Base-by-base conservation (phyloP, 106 monocot genomes). In the Allium sativum region DNA sequence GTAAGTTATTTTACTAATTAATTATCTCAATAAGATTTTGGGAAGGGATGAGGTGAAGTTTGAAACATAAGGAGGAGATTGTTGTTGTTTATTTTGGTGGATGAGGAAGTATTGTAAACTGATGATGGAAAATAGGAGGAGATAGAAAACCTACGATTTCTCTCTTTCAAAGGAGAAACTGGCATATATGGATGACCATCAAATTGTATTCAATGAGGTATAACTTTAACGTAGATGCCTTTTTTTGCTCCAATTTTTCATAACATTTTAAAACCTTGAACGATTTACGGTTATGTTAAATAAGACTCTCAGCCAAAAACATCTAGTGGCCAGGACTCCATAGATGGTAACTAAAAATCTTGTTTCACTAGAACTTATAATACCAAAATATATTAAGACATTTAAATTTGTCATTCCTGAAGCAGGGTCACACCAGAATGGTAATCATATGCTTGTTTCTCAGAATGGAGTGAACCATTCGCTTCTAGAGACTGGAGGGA, bases 271-370 rank as follows among this genome's bases (percentile, higher is more conserved):
- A 6, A 15, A 50, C 15, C 15, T 11, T 12, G 6, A 50, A 15
- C 48, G 11, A 15, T 50, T 11, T 50, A 50, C 11, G 2, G 8
- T 12, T 50, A 12, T 50, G 48, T 50, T 15, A 50, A 50, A 50
- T 50, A 94, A 89, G 89, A 94, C 58, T 89, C 89, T 55, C 83
- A 77, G 67, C 71, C 68, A 56, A 89, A 89, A 70, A 51, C 65
- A 20, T 68, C 57, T 69, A 68, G 55, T 43, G 79, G 67, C 15
- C 80, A 81, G 64, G 86, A 75, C 44, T 76, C 82, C 53, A 54
- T 61, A 71, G 80, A 78, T 61, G 93, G 93, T 93, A 68, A 19
- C 46, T 21, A 12, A 62, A 43, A 22, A 50, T 12, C 11, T 2
- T 50, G 6, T 50, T 11, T 7, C 11, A 3, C 13, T 50, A 50